Base-by-base conservation (phyloP, 2,329 filamentous ascomycete species). In the Pseudogymnoascus sp. region DNA sequence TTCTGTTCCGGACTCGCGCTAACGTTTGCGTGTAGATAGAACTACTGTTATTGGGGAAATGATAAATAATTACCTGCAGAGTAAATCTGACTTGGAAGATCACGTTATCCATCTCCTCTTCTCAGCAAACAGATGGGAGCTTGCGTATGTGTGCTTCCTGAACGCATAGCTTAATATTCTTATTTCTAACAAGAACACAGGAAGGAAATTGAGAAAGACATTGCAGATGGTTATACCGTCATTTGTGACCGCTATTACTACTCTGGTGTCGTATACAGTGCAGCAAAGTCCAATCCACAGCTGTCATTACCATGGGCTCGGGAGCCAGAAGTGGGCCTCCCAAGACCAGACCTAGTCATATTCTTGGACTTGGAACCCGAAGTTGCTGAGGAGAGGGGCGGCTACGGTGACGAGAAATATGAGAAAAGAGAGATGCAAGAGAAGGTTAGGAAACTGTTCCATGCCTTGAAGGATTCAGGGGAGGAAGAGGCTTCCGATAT, bases 201-300 rank as follows among this genome's bases (percentile, higher is more conserved):
- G 1, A 76, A 78, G 66, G 75, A 75, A 58, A 86, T 87, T 50
- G 70, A 77, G 15, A 62, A 74, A 1, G 76, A 83, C 5, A 74
- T 97, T 5, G 75, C 78, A 0, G 73, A 78, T 1, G 92, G 93
- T 7, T 86, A 81, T 17, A 94, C 85, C 0, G 81, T 99, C 33
- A 79, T 99, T 39, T 86, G 93, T 67, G 94, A 99, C 74, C 86
- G 94, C 57, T 99, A 97, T 77, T 96, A 95, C 73, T 93, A 96
- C 78, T 94, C 89, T 17, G 94, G 94, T 60, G 89, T 92, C 62
- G 91, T 97, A 58, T 99, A 97, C 77, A 91, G 87, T 24, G 90
- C 91, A 0, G 93, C 94, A 3, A 97, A 97, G 72, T 79, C 84
- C 47, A 90, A 90, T 67, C 83, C 86, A 0, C 74, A 78, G 1